A percentile compares a stretch with the other conserved stretches of the same genome.
phyloP scores from a whole-genome alignment of 208 protist genomes.

The Acanthamoeba castellanii region DNA sequence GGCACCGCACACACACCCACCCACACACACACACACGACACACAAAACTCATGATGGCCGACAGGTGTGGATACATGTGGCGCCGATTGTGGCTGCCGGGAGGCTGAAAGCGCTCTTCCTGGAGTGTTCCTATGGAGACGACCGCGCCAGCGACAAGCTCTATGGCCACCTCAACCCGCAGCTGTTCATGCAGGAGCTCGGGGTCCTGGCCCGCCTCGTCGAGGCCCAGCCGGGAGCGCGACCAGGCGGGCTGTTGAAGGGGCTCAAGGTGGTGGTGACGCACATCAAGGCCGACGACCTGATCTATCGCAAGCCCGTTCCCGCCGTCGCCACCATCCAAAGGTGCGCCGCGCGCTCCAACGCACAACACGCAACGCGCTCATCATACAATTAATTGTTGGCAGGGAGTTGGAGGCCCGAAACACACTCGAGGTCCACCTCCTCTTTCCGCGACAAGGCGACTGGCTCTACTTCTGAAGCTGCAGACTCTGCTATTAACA shows the following conservation, averaged over 20 bases:
- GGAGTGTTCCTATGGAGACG: conserved; percentile 14
- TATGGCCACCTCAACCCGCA: conserved; percentile 20
- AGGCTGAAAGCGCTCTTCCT: neutral
- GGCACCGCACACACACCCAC: neutral
- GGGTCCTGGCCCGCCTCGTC: neutral
- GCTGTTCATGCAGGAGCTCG: conserved; percentile 18
- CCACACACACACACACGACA: neutral
- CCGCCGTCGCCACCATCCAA: neutral
- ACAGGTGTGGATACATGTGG: neutral
- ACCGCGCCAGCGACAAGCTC: neutral
- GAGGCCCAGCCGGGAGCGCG: neutral
- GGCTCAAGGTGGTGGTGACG: neutral
- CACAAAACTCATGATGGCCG: no score
- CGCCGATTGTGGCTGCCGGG: neutral
- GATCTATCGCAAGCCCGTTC: neutral
- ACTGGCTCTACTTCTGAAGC: conserved; percentile 36
- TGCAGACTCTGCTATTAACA: no score
- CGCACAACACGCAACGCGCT: no score
- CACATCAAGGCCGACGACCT: conserved; percentile 22
- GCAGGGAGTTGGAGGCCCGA: neutral
- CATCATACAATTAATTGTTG: neutral
- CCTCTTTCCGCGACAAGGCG: neutral
- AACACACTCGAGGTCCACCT: neutral
- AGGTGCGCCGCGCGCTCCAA: neutral
- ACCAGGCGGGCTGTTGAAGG: neutral